Evolutionary conservation across 2,329 filamentous ascomycete species (phyloP), one percentile per base, ranked within the genome.

Genomic region (Colletotrichum salicis): DNA sequence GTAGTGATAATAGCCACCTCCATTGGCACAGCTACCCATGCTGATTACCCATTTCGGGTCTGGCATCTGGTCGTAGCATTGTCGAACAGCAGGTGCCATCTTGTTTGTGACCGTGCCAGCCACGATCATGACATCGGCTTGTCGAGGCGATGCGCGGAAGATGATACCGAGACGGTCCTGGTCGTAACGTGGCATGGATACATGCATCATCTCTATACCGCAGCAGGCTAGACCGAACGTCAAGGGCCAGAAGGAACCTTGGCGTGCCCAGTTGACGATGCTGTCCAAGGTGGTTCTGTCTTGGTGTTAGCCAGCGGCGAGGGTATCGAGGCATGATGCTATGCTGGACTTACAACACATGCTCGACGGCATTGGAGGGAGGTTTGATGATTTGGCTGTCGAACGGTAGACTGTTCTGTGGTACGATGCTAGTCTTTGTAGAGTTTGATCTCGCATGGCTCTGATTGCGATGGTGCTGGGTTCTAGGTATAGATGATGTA

Each of bases 1-100:
- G 81, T 93, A 93, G 79, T 93, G 91, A 80, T 93, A 93, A 80
- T 93, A 93, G 15, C 91, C 91, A 68, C 91, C 91, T 27, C 91
- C 91, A 77, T 93, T 93, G 31, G 91, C 91, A 78, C 91, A 93
- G 67, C 87, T 90, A 7, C 91, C 91, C 91, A 93, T 93, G 76
- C 88, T 91, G 75, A 93, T 89, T 27, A 86, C 82, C 89, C 89
- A 91, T 72, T 86, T 82, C 0, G 90, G 90, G 29, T 92, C 90
- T 0, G 90, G 89, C 90, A 92, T 92, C 79, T 92, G 90, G 74
- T 92, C 90, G 77, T 92, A 92, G 48, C 91, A 85, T 76, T 90
- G 88, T 74, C 90, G 83, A 68, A 92, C 79, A 3, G 90, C 90
- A 0, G 89, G 87, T 0, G 88, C 89, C 90, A 92, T 92, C 79